phyloP scores from a whole-genome alignment of 2,329 filamentous ascomycete species.

The Sodiomyces alkalinus region DNA sequence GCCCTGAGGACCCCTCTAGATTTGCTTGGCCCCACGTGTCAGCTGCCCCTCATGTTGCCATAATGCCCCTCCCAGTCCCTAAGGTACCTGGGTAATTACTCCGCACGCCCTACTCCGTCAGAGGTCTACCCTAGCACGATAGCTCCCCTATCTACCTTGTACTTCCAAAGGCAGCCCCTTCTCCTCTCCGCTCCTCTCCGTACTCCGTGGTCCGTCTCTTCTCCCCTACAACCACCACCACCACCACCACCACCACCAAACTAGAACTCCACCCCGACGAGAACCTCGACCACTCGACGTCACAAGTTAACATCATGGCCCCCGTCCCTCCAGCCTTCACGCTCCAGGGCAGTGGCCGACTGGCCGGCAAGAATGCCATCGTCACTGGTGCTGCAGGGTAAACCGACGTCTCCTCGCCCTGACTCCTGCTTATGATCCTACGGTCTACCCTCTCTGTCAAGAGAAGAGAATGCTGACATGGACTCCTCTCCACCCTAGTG shows the following conservation, averaged over 20 bases:
- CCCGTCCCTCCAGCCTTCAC: conserved; percentile 12
- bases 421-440: conserved; percentile 1
- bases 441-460: too few species aligned
- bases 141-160: not conserved
- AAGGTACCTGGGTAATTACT: too few species aligned
- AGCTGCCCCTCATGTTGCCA: too few species aligned
- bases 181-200: not conserved
- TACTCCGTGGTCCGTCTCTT: not conserved
- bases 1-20: too few species aligned
- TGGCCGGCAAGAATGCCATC: conserved; percentile 48
- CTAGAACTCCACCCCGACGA: not conserved
- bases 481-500: conserved; percentile 33
- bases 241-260: not conserved
- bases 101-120: not conserved
- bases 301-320: conserved; percentile 11
- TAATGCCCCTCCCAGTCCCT: too few species aligned
- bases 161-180: not conserved
- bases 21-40: too few species aligned
- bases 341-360: conserved; percentile 23
- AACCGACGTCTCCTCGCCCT: conserved; percentile 16
- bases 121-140: not conserved
- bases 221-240: not conserved
- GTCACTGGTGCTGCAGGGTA: conserved; percentile 81
- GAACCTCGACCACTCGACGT: not conserved
- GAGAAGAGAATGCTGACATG: not conserved